Base-by-base conservation (phyloP, 2,329 filamentous ascomycete species). In the Stemphylium beticola region DNA sequence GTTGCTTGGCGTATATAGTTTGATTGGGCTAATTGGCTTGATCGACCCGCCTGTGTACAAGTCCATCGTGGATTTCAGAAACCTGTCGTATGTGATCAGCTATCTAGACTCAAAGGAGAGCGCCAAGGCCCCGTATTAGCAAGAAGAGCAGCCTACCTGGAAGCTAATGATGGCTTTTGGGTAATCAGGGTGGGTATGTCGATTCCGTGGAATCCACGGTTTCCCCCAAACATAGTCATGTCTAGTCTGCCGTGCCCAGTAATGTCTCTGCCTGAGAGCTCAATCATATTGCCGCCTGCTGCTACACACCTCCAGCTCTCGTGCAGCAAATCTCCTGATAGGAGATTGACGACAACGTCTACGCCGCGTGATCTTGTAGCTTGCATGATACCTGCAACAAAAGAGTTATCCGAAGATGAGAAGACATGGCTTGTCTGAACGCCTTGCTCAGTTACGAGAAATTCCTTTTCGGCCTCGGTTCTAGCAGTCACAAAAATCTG, bases 261-360 rank as follows among this genome's bases (percentile, higher is more conserved):
- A 14, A 60, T n/a, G 24, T 68, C 64, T 4, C 47, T 26, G n/a
- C 52, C 67, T 2, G 60, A 60, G 17, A 70, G 50, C 26, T 71
- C 66, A 15, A 71, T 41, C 29, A 68, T 48, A 1, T 24, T 41
- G 2, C 68, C 67, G 14, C 26, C 49, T 14, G 55, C 17, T 0
- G 80, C 79, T 1, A 83, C 66, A 39, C 77, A 81, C 4, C 71
- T 53, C 61, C 57, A 66, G 0, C 74, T 78, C 0, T 74, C 74
- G 8, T 62, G 55, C 2, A 74, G 53, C 0, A 62, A 31, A 4
- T 71, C 65, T 4, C 71, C 73, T 8, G 61, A 42, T 2, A 62
- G 41, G 1, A 57, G 58, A 53, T 74, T 76, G 17, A 77, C 46
- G 4, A 72, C 59, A 1, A 76, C 59, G 55, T 76, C 69, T 7